Percentiles rank a stretch among this genome's conserved stretches.
Conservation (phyloP, 2,329 filamentous ascomycete genomes). For the Plenodomus lindquistii region DNA sequence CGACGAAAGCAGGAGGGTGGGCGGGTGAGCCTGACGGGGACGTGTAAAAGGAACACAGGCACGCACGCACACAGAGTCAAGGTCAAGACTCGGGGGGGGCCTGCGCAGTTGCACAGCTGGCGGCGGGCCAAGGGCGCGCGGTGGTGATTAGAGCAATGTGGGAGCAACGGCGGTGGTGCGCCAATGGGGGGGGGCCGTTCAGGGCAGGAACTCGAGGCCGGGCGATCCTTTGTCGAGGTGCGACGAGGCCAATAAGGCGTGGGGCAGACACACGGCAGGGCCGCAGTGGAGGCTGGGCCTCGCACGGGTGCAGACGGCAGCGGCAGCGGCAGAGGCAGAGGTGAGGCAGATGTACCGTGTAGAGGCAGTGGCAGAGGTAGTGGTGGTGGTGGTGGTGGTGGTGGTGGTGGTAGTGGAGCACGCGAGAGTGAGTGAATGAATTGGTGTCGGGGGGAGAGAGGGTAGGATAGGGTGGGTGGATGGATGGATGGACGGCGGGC, state of each 20-base stretch:
- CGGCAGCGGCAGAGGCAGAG: slow-evolving; percentile 1
- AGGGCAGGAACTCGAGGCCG: slow-evolving; percentile 12
- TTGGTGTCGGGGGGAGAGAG: no score
- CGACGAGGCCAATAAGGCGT: slow-evolving; percentile 10
- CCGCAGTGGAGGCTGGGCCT: slow-evolving; percentile 16
- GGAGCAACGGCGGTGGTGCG: slow-evolving; percentile 23
- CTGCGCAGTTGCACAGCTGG: slow-evolving; percentile 32
- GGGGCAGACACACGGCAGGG: slow-evolving; percentile 16
- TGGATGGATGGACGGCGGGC: no score
- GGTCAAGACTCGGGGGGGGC: slow-evolving; percentile 13
- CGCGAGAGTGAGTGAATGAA: no score
- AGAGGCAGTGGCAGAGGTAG: not conserved
- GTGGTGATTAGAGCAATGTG: slow-evolving; percentile 16
- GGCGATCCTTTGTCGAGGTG: slow-evolving; percentile 15
- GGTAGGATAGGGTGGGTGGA: no score
- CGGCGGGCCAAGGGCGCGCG: slow-evolving; percentile 23
- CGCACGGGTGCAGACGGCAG: not conserved
- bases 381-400: slow-evolving; percentile 1
- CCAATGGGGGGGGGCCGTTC: slow-evolving; percentile 22
- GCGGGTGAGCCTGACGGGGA: slow-evolving; percentile 12
- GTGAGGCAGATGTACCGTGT: not conserved
- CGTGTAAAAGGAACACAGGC: slow-evolving; percentile 14
- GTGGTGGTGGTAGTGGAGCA: no score
- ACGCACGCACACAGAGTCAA: slow-evolving; percentile 6
- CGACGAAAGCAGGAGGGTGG: slow-evolving; percentile 4